Percentiles rank a stretch among this genome's conserved stretches.
These are phyloP conservation scores for Boletus sp. DNA, from an alignment of 768 basidiomycete species.

Conservation along the genomic window DNA sequence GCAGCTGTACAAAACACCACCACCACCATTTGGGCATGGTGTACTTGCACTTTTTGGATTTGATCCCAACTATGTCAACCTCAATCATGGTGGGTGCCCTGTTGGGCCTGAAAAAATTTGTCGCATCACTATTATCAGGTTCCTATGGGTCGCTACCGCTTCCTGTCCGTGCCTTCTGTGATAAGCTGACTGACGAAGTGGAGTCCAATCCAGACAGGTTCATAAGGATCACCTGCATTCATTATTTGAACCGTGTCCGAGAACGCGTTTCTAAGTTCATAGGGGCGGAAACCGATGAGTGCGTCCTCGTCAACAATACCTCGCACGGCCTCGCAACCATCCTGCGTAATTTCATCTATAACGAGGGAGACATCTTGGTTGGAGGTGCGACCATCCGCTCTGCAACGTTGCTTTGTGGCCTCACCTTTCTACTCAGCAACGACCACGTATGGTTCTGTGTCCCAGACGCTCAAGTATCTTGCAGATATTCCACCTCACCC, in stretches of 20 bases:
- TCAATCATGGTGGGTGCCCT: constrained; percentile 57
- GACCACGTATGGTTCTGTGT: constrained; percentile 58
- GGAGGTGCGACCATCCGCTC: constrained; percentile 28
- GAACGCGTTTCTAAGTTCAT: constrained; percentile 48
- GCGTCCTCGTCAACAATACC: constrained; percentile 43
- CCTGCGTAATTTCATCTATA: constrained; percentile 54
- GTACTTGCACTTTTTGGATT: constrained; percentile 55
- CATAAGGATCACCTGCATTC: constrained; percentile 37
- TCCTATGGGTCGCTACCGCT: constrained; percentile 58
- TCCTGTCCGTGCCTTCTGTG: constrained; percentile 47
- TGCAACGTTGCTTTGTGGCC: neutral
- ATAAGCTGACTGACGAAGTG: constrained; percentile 38
- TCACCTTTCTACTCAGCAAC: constrained; percentile 37
- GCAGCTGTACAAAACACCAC: constrained; percentile 24
- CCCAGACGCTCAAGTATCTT: constrained; percentile 50
- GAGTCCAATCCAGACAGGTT: constrained; percentile 62
- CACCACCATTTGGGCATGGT: constrained; percentile 55
- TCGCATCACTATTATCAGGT: constrained; percentile 35
- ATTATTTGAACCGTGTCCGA: constrained; percentile 40
- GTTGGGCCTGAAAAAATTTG: neutral
- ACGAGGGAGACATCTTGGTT: constrained; percentile 62
- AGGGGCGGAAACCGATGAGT: constrained; percentile 53
- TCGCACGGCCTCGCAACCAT: constrained; percentile 55
- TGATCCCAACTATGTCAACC: constrained; percentile 57
- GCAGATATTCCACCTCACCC: constrained; percentile 57